Conservation (phyloP, 495 filamentous ascomycete genomes). For the Talaromyces thailandensis region DNA sequence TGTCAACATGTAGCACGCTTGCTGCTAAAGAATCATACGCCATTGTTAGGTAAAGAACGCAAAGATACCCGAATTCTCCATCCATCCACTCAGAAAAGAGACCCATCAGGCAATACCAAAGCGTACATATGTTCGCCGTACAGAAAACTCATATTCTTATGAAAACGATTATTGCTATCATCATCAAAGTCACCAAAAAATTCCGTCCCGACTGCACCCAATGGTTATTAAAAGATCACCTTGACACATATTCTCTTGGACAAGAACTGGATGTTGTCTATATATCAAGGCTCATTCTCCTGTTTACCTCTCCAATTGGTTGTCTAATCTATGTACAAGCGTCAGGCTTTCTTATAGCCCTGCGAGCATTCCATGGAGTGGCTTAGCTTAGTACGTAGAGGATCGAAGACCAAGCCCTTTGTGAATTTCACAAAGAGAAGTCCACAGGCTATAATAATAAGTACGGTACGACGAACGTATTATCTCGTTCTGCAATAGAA, state of each 20-base stretch:
- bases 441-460: no score
- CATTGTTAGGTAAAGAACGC: not conserved
- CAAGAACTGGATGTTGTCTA: not conserved
- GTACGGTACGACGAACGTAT: no score
- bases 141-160: not conserved
- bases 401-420: no score
- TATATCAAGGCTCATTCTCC: not conserved
- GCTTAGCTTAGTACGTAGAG: no score
- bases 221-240: not conserved
- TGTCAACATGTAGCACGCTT: no score
- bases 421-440: no score
- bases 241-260: not conserved
- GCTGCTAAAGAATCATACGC: not conserved
- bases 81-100: not conserved
- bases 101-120: not conserved
- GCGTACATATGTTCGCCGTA: not conserved
- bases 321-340: no score
- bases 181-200: not conserved
- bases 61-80: not conserved
- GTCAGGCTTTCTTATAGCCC: no score
- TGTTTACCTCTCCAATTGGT: not conserved
- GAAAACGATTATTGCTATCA: not conserved
- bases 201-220: not conserved
- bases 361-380: no score
- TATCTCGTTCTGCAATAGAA: no score